These are phyloP conservation scores for Rhynchosporium secalis DNA, from an alignment of 2,329 filamentous ascomycete species.

Conservation along the genomic window DNA sequence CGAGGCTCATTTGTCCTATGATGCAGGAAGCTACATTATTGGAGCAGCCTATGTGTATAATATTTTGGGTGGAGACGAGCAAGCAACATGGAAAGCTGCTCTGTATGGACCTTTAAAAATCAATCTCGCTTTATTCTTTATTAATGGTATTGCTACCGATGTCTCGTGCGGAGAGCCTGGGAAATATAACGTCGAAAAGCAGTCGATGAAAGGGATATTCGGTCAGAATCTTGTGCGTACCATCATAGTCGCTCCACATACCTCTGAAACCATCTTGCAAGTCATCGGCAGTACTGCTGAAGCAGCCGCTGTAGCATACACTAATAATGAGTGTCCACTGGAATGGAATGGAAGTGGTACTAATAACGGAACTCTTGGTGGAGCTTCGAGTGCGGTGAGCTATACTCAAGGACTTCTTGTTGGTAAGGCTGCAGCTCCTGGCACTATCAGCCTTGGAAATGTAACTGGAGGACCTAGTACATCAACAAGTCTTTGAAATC, in stretches of 20 bases:
- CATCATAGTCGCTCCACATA: slow-evolving; percentile 62
- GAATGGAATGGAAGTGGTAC: slow-evolving; percentile 58
- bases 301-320: slow-evolving; percentile 62
- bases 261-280: slow-evolving; percentile 53
- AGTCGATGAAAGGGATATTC: slow-evolving; percentile 71
- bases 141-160: slow-evolving; percentile 62
- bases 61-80: slow-evolving; percentile 24
- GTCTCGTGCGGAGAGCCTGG: slow-evolving; percentile 61
- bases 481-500: background rate
- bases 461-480: slow-evolving; percentile 4
- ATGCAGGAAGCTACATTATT: slow-evolving; percentile 60
- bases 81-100: slow-evolving; percentile 53
- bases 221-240: slow-evolving; percentile 64
- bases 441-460: slow-evolving; percentile 36
- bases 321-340: slow-evolving; percentile 62
- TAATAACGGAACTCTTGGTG: slow-evolving; percentile 45
- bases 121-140: slow-evolving; percentile 53
- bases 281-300: slow-evolving; percentile 57
- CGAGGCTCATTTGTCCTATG: slow-evolving; percentile 66
- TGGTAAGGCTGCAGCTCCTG: slow-evolving; percentile 38
- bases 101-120: slow-evolving; percentile 56
- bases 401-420: slow-evolving; percentile 47
- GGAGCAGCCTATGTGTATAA: slow-evolving; percentile 72
- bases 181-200: slow-evolving; percentile 70
- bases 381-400: slow-evolving; percentile 56